Evolutionary conservation across 306 rosid genomes (phyloP), one percentile per base, ranked within the genome.

Genomic region (Crataegus laevigata): DNA sequence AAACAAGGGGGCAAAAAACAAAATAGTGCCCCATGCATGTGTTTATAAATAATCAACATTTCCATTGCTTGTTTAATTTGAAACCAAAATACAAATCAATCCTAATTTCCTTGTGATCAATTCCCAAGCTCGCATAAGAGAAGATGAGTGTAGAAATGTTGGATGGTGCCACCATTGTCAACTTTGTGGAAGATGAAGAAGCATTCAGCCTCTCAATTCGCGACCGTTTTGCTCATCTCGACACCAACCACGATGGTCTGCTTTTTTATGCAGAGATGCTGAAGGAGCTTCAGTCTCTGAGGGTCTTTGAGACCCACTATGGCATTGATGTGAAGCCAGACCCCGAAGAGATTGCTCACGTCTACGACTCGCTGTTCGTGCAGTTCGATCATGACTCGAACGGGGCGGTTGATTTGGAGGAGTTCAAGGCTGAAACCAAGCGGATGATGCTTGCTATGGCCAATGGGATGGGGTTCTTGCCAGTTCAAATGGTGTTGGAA

Each of bases 381-480:
- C 91, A 79, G 43, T 92, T 88, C 7, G 97, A 87, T 69, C 94
- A 85, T 54, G 83, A 89, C 75, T 79, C 84, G 29, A 85, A 85
- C 73, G 93, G 98, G 51, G 29, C 79, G 0, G 85, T 93, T 74
- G 91, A 90, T 77, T 70, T 90, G 17, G 90, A 84, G 25, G 96
- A 92, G 77, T 92, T 85, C 84, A 75, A 83, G 85, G 85, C 73
- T 26, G 98, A 89, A 76, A 88, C 96, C 47, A 88, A 82, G 88
- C 69, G 66, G 67, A 90, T 87, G 84, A 75, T 93, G 96, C 82
- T 93, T 67, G 94, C 91, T 21, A 86, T 93, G 96, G 91, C 96
- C 1, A 86, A 81, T 45, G 91, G 91, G n/a, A 65, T 93, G 82
- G 96, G 94, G 11, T 81, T 85, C 88, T 74, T 84, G 81, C 93